Base-by-base conservation (phyloP, 768 basidiomycete genomes). In the Gyrodon lividus region DNA sequence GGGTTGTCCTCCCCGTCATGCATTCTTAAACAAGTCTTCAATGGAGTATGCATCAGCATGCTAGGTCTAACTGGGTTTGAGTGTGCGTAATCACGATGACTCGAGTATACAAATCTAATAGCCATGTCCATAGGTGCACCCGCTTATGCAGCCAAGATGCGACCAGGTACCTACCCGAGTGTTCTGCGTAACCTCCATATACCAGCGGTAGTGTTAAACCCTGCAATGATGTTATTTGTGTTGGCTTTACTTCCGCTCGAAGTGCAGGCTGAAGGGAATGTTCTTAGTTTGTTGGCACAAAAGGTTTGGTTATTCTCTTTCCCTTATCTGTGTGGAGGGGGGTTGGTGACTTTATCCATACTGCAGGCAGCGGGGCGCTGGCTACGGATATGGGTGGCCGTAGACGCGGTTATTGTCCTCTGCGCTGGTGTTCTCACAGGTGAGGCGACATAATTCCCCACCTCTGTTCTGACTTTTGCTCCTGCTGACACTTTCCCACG, bases 341-440 rank as follows among this genome's bases (percentile, higher is more conserved):
- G 48, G 44, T 33, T 44, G 8, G 16, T 17, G 50, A 51, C 35
- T 35, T 41, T 17, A 47, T 20, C 9, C 2, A 7, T 23, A n/a
- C 5, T 20, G 12, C 51, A 84, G 84, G 73, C 72, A 1, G 82
- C 77, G 0, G 84, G 84, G 1, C 68, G 62, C 13, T 88, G 85
- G 85, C 60, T 90, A 20, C 71, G 84, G 14, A 74, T 73, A 12
- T 80, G 79, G 74, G 71, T 87, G 10, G 84, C 82, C 1, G 74
- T 80, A 0, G 87, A 91, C 57, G 84, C 86, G 3, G 74, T 84
- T 40, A 63, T 86, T n/a, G 87, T 89, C 13, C 74, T 90, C 2
- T 85, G 82, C 50, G 87, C 84, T 2, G 86, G 86, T 1, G 81
- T 89, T 23, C 72, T 89, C 7, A 83, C 86, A 35, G 87, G 87